Evolutionary conservation across 495 filamentous ascomycete species (phyloP).

Genomic region (Penicillium pulvis): DNA sequence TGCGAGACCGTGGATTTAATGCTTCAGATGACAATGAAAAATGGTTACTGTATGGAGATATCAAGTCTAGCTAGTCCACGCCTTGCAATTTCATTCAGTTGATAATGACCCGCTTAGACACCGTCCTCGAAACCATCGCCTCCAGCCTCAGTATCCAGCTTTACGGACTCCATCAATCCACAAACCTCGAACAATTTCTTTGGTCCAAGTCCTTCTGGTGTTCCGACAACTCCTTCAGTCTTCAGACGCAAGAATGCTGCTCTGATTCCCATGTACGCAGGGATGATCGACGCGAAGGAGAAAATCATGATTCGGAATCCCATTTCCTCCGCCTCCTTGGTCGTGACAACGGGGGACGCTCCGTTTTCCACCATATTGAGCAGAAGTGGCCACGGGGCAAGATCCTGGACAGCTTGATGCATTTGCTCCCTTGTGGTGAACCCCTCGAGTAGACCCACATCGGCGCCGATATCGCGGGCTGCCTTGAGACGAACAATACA

Average conservation of each 20-base stretch:
- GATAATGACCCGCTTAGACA: slow-evolving; percentile 23
- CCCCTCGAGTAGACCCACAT: slow-evolving; percentile 68
- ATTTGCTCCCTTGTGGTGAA: slow-evolving; percentile 58
- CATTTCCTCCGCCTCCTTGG: slow-evolving; percentile 58
- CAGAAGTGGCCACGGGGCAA: slow-evolving; percentile 60
- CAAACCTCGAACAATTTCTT: slow-evolving; percentile 58
- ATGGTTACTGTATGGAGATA: slow-evolving; percentile 8
- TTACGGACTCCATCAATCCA: slow-evolving; percentile 59
- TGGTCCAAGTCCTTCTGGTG: slow-evolving; percentile 47
- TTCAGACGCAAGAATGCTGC: slow-evolving; percentile 47
- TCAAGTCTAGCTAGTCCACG: not conserved
- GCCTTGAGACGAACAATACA: slow-evolving; percentile 57
- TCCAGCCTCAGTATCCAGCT: slow-evolving; percentile 58
- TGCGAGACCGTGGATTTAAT: not conserved
- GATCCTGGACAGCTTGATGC: slow-evolving; percentile 50
- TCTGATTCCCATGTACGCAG: slow-evolving; percentile 55
- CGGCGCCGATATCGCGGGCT: slow-evolving; percentile 59
- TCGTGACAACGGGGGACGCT: slow-evolving; percentile 57
- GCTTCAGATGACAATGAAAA: not conserved
- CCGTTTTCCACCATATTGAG: slow-evolving; percentile 68
- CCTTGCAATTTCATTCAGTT: not conserved
- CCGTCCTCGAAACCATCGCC: slow-evolving; percentile 49
- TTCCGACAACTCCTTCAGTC: slow-evolving; percentile 50
- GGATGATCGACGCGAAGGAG: slow-evolving; percentile 52
- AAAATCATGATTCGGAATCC: slow-evolving; percentile 68